phyloP scores from a whole-genome alignment of 495 filamentous ascomycete species.

The Lasiosphaeria hispida region DNA sequence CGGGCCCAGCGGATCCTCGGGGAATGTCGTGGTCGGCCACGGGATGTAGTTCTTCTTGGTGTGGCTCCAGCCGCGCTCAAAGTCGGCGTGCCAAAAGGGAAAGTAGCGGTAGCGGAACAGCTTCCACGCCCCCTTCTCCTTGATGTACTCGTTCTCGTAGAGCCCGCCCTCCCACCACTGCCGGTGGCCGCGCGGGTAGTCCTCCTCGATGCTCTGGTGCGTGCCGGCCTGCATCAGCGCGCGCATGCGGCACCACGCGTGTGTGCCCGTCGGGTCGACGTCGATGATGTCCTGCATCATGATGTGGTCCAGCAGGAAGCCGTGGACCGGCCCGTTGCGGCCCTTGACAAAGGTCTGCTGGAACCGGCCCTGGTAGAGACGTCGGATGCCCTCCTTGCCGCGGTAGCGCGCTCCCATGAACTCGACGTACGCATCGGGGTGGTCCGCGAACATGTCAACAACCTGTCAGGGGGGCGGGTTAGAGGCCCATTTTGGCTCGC shows the following conservation, averaged over 20 bases:
- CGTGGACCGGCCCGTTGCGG: constrained; percentile 54
- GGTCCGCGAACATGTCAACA: constrained; percentile 50
- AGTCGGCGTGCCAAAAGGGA: constrained; percentile 56
- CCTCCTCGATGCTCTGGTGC: constrained; percentile 46
- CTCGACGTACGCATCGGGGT: constrained; percentile 55
- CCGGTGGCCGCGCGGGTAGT: constrained; percentile 47
- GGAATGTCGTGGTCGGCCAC: constrained; percentile 42
- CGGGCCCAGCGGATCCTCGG: constrained; percentile 49
- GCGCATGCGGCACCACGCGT: constrained; percentile 54
- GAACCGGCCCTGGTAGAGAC: constrained; percentile 55
- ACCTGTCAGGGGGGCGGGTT: no score
- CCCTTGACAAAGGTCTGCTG: constrained; percentile 46
- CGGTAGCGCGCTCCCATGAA: constrained; percentile 55
- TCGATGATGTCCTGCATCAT: constrained; percentile 57
- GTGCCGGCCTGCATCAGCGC: constrained; percentile 55
- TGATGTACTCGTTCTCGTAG: constrained; percentile 61
- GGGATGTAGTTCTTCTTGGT: constrained; percentile 53
- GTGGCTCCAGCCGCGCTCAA: constrained; percentile 51
- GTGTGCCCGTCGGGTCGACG: constrained; percentile 43
- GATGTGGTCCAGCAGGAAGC: constrained; percentile 55
- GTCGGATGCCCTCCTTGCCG: constrained; percentile 50
- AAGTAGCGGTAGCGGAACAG: constrained; percentile 55
- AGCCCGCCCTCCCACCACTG: constrained; percentile 59
- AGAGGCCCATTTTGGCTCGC: no score
- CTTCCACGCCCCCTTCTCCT: constrained; percentile 56